Conservation (phyloP, 2,329 filamentous ascomycete species). For the Penicillium palitans region DNA sequence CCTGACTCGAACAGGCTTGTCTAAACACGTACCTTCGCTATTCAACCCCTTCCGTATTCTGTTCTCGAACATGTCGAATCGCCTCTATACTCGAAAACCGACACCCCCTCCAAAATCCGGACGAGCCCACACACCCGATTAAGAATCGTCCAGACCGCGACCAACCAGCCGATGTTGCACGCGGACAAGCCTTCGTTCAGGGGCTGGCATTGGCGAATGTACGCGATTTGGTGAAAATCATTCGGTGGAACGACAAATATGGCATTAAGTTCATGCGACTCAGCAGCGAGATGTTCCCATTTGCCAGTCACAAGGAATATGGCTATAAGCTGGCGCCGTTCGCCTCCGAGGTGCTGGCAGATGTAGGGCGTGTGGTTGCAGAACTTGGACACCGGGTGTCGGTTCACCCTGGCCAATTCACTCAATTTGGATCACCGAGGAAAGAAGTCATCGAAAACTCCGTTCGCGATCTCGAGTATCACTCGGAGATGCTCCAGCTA, state of each 20-base stretch:
- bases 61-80: conserved; percentile 87
- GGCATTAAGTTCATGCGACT: conserved; percentile 89
- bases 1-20: conserved; percentile 62
- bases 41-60: conserved; percentile 81
- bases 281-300: conserved; percentile 96
- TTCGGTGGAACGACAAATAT: conserved; percentile 89
- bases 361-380: conserved; percentile 73
- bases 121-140: conserved; percentile 73
- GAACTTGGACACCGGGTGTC: conserved; percentile 81
- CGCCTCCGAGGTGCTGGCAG: conserved; percentile 72
- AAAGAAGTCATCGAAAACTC: conserved; percentile 73
- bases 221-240: conserved; percentile 77
- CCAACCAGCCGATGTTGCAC: conserved; percentile 63
- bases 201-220: conserved; percentile 78
- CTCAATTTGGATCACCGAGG: conserved; percentile 82
- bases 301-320: conserved; percentile 83
- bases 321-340: conserved; percentile 85
- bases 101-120: conserved; percentile 74
- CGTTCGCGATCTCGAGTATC: conserved; percentile 80
- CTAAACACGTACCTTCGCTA: conserved; percentile 87
- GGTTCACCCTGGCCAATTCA: conserved; percentile 90
- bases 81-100: conserved; percentile 86
- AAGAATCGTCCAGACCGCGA: conserved; percentile 83
- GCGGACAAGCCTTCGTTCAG: conserved; percentile 73
- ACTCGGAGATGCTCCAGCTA: conserved; percentile 78